phyloP scores from a whole-genome alignment of 805 yeast genomes.

The Millerozyma miso region DNA sequence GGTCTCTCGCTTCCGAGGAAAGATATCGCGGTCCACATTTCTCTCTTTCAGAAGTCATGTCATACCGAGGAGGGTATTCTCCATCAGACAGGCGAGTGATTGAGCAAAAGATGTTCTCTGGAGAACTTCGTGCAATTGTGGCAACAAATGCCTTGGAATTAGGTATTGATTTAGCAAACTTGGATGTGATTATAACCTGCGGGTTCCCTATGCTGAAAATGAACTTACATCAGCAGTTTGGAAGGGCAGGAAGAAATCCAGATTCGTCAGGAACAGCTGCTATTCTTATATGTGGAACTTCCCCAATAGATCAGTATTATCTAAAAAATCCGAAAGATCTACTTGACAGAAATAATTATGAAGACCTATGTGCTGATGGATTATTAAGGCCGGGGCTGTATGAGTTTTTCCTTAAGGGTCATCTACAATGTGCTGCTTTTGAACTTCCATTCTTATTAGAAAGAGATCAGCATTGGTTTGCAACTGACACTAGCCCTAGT shows the following conservation, averaged over 20 bases:
- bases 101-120: constrained; percentile 86
- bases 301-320: constrained; percentile 84
- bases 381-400: constrained; percentile 30
- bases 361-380: constrained; percentile 38
- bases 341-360: constrained; percentile 35
- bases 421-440: constrained; percentile 91
- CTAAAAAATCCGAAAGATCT: constrained; percentile 64
- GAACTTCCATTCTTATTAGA: constrained; percentile 63
- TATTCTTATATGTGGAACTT: constrained; percentile 73
- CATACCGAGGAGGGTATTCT: constrained; percentile 94
- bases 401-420: constrained; percentile 62
- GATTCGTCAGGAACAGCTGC: constrained; percentile 72
- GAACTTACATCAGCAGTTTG: constrained; percentile 92
- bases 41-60: constrained; percentile 67
- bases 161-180: constrained; percentile 90
- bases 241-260: constrained; percentile 90
- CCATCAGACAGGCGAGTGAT: constrained; percentile 80
- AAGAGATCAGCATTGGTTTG: constrained; percentile 57
- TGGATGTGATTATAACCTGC: constrained; percentile 88
- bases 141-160: constrained; percentile 95
- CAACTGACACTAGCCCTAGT: constrained; percentile 19
- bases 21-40: constrained; percentile 25
- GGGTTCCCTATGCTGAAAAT: constrained; percentile 90
- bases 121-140: constrained; percentile 77
- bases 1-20: constrained; percentile 43